phyloP scores from a whole-genome alignment of 495 filamentous ascomycete species.

The Daldinia decipiens region DNA sequence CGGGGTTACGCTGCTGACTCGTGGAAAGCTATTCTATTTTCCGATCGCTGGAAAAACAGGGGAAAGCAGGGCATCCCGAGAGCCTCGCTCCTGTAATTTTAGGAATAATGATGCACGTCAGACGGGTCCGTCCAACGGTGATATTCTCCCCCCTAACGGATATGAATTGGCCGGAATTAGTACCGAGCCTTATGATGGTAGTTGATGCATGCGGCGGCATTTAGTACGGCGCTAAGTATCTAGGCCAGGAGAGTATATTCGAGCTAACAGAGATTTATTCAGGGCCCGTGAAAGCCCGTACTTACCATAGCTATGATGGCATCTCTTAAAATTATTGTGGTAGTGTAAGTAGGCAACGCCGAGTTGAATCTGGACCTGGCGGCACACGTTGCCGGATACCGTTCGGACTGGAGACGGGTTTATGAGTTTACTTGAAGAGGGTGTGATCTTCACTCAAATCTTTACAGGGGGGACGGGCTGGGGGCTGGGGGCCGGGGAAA shows the following conservation, averaged over 20 bases:
- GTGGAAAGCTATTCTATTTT: slow-evolving; percentile 41
- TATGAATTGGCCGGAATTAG: slow-evolving; percentile 9
- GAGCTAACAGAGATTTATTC: neutral
- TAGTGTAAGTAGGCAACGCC: neutral
- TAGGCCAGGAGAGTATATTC: neutral
- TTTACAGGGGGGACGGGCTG: neutral
- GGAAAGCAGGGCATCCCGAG: neutral
- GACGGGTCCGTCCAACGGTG: slow-evolving; percentile 19
- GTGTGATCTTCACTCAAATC: slow-evolving; percentile 24
- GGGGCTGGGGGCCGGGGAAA: neutral
- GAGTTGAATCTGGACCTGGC: slow-evolving; percentile 16
- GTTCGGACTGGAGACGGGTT: slow-evolving; percentile 32
- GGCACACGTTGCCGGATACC: slow-evolving; percentile 26
- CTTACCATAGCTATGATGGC: slow-evolving; percentile 6
- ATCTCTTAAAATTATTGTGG: neutral
- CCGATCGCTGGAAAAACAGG: slow-evolving; percentile 17
- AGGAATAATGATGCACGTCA: slow-evolving; percentile 3
- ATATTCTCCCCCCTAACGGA: slow-evolving; percentile 5
- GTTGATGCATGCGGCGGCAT: neutral
- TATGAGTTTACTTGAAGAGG: slow-evolving; percentile 34
- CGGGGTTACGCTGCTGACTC: slow-evolving; percentile 24
- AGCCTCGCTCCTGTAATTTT: slow-evolving; percentile 29
- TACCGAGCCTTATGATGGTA: neutral
- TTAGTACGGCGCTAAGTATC: neutral
- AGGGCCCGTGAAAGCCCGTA: neutral